phyloP scores from a whole-genome alignment of 169 alveolate genomes.

The Plasmodium cynomolgi region DNA sequence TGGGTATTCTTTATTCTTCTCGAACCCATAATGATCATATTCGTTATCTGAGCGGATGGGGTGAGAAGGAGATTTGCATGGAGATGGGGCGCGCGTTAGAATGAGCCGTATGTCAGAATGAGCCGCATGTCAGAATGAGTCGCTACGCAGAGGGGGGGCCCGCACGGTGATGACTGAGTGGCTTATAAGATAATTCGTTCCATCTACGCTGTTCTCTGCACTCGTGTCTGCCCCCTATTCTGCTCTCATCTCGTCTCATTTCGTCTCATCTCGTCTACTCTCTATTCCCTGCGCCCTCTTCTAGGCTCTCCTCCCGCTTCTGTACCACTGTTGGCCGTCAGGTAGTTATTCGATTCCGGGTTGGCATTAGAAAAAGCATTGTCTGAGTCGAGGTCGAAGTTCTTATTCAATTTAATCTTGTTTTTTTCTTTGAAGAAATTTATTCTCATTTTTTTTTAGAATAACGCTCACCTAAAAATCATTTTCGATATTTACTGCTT shows the following conservation, averaged over 20 bases:
- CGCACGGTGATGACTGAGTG: not conserved
- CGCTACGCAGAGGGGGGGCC: not conserved
- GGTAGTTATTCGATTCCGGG: slow-evolving; percentile 48
- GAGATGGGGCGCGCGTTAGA: not conserved
- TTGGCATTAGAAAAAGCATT: slow-evolving; percentile 57
- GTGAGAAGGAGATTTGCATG: not conserved
- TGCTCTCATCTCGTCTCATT: not conserved
- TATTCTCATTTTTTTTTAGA: slow-evolving; percentile 62
- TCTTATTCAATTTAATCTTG: slow-evolving; percentile 49
- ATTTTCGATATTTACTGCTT: slow-evolving; percentile 23
- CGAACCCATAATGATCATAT: slow-evolving; percentile 72
- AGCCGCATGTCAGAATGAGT: not conserved
- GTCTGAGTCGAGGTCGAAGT: slow-evolving; percentile 38
- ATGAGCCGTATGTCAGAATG: too few relatives aligned
- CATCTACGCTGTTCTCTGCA: not conserved
- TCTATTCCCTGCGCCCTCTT: not conserved
- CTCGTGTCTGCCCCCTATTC: not conserved
- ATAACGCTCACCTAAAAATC: slow-evolving; percentile 60
- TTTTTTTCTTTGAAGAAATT: slow-evolving; percentile 73
- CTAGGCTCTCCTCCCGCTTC: not conserved
- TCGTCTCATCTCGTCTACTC: not conserved
- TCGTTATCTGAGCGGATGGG: slow-evolving; percentile 29
- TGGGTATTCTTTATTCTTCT: slow-evolving; percentile 43
- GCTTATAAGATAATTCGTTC: not conserved
- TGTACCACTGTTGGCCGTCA: slow-evolving; percentile 57